Evolutionary conservation across 148 eudicot genomes (phyloP).

Genomic region (Camellia granthamiana): DNA sequence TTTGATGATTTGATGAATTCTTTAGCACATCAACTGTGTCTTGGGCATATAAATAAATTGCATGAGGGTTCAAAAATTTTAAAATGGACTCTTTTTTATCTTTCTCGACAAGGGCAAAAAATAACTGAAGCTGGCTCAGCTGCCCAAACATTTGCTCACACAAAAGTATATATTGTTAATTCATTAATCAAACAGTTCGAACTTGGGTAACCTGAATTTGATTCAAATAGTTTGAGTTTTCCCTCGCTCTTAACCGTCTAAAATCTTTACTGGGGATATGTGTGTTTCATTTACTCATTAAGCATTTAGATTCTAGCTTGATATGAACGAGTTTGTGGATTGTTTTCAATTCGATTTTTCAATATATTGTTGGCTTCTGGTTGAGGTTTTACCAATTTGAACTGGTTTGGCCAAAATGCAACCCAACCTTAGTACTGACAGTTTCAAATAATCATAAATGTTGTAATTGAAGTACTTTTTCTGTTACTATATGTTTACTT

Average conservation of each 20-base stretch:
- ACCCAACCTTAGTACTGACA: not conserved
- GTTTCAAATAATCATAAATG: not conserved
- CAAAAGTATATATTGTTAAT: not conserved
- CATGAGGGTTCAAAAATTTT: not conserved
- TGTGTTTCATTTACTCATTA: not conserved
- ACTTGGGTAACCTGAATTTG: not conserved
- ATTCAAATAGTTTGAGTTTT: not conserved
- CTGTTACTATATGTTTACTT: not conserved
- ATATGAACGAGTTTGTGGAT: not conserved
- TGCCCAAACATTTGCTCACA: not conserved
- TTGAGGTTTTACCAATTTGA: not conserved
- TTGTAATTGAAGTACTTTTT: not conserved
- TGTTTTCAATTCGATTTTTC: not conserved
- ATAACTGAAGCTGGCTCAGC: not conserved
- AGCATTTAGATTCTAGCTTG: not conserved
- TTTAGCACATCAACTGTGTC: not conserved
- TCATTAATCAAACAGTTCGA: not conserved
- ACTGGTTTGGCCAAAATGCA: not conserved
- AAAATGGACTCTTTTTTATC: not conserved
- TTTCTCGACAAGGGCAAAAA: not conserved
- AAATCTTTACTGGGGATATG: not conserved
- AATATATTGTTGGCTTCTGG: not conserved
- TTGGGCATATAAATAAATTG: not conserved
- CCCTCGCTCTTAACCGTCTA: not conserved
- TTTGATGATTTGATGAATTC: not conserved